Evolutionary conservation across 768 basidiomycete species (phyloP).

Genomic region (Leccinellum rugosiceps): DNA sequence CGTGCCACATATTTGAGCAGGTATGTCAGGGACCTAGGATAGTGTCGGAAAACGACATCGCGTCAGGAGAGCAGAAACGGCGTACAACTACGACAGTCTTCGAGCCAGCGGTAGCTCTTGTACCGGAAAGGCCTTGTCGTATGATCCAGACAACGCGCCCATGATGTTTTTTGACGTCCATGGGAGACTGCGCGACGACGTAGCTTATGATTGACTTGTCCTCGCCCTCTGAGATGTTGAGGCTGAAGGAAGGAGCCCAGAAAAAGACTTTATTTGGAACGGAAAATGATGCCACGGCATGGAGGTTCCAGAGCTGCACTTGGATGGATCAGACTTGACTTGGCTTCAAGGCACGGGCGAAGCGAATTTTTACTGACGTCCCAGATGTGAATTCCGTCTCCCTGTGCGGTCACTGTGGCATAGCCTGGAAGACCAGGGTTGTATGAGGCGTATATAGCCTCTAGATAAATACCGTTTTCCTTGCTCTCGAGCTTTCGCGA

Average conservation of each 20-base stretch:
- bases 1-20: conserved; percentile 37
- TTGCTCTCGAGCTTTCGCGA: conserved; percentile 3
- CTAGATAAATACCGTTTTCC: background rate
- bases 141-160: conserved; percentile 60
- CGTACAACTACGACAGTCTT: conserved; percentile 46
- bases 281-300: conserved; percentile 66
- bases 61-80: conserved; percentile 10
- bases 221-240: conserved; percentile 32
- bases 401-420: conserved; percentile 66
- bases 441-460: conserved; percentile 20
- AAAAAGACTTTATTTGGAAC: conserved; percentile 65
- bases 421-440: conserved; percentile 42
- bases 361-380: conserved; percentile 48
- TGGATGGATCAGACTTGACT: conserved; percentile 6
- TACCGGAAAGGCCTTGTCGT: conserved; percentile 49
- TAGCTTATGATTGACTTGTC: conserved; percentile 49
- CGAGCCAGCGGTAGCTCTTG: conserved; percentile 31
- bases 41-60: background rate
- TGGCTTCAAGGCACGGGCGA: background rate
- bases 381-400: conserved; percentile 71
- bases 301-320: conserved; percentile 57
- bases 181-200: conserved; percentile 46
- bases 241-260: conserved; percentile 54
- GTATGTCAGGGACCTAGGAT: conserved; percentile 43
- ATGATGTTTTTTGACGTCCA: conserved; percentile 42